Evolutionary conservation across 345 rosid genomes (phyloP).

Genomic region (Psidium friedrichsthalianum): DNA sequence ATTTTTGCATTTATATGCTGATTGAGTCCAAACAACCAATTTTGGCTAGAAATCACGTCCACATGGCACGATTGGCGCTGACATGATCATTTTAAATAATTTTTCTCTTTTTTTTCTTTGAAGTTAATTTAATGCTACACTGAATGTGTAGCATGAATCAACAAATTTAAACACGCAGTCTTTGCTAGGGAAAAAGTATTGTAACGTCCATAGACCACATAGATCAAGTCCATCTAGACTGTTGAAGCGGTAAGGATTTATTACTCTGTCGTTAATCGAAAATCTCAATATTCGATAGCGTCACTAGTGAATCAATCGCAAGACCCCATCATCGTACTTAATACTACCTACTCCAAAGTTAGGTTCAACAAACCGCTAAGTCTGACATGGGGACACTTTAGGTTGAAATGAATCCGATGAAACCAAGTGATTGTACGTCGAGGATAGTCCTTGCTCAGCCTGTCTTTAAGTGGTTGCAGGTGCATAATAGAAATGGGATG

Average conservation of each 20-base stretch:
- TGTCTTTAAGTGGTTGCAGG: neutral
- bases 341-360: neutral
- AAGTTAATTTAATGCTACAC: neutral
- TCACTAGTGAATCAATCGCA: neutral
- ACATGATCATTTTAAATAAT: too few relatives aligned
- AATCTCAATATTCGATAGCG: neutral
- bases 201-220: neutral
- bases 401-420: neutral
- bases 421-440: neutral
- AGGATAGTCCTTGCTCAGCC: neutral
- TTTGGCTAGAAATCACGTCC: too few relatives aligned
- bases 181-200: neutral
- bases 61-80: rapidly evolving
- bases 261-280: neutral
- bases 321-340: neutral
- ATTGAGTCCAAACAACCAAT: too few relatives aligned
- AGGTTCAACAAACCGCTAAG: neutral
- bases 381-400: neutral
- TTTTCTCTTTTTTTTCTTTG: neutral
- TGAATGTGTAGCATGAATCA: neutral
- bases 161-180: neutral
- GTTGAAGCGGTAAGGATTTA: neutral
- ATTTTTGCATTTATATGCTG: too few relatives aligned
- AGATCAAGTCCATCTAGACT: neutral
- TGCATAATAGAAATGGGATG: neutral